Evolutionary conservation across 805 yeast genomes (phyloP).

Genomic region (Ogataea angusta): DNA sequence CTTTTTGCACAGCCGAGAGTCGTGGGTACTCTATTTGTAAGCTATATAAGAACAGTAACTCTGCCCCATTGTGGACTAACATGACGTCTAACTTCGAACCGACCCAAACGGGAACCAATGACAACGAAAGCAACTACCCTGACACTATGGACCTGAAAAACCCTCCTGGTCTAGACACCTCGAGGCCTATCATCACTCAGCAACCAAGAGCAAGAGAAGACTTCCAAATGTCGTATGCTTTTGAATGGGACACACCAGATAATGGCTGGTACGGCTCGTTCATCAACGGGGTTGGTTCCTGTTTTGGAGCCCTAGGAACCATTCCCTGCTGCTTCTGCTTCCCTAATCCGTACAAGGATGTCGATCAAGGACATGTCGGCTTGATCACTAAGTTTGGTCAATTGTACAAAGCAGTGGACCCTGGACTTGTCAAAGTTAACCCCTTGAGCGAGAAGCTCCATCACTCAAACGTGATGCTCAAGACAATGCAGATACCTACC

Average conservation of each 20-base stretch:
- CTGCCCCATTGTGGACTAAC: background rate
- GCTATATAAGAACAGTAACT: background rate
- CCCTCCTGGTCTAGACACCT: background rate
- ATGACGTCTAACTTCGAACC: background rate
- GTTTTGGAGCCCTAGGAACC: slow-evolving; percentile 52
- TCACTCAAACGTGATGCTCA: slow-evolving; percentile 51
- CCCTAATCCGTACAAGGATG: slow-evolving; percentile 56
- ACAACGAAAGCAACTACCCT: background rate
- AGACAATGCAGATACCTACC: slow-evolving; percentile 62
- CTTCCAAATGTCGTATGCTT: slow-evolving; percentile 27
- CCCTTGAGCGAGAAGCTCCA: slow-evolving; percentile 58
- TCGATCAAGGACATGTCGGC: slow-evolving; percentile 67
- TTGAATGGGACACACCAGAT: slow-evolving; percentile 34
- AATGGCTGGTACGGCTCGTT: slow-evolving; percentile 37
- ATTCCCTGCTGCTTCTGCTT: slow-evolving; percentile 54
- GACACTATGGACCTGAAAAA: background rate
- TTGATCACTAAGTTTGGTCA: slow-evolving; percentile 66
- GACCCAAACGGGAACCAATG: background rate
- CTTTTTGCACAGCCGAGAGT: background rate
- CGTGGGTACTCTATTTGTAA: background rate
- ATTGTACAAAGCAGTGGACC: slow-evolving; percentile 60
- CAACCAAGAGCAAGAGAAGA: slow-evolving; percentile 24
- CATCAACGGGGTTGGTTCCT: slow-evolving; percentile 39
- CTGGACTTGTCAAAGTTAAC: slow-evolving; percentile 64
- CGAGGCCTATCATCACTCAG: slow-evolving; percentile 10